Percentiles rank a stretch among this genome's conserved stretches.
Evolutionary conservation across 208 protist genomes (phyloP).

Genomic region (Leishmania aethiopica): DNA sequence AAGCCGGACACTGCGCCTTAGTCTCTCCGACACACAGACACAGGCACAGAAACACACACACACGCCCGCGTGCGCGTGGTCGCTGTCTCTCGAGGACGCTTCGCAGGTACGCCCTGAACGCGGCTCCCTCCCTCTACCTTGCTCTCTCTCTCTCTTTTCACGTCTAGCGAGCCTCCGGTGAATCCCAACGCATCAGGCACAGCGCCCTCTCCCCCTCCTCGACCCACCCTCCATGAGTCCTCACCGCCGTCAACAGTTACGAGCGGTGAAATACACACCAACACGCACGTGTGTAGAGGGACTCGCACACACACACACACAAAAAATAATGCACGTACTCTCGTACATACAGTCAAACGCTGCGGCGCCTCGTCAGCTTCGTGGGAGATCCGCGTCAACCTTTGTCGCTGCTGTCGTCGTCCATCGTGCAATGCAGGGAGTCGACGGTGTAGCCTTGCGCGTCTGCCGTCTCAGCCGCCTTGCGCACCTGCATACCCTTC

Average conservation of each 20-base stretch:
- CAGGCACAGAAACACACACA: not conserved
- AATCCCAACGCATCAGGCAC: not conserved
- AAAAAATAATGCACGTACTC: not conserved
- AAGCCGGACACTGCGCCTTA: not conserved
- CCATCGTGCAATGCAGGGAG: conserved; percentile 48
- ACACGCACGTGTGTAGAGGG: not conserved
- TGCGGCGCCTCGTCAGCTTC: too few species aligned
- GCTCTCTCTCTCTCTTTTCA: not conserved
- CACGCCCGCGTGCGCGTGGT: too few species aligned
- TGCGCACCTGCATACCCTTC: conserved; percentile 77
- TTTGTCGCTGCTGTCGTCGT: conserved; percentile 28
- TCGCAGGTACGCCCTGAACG: too few species aligned
- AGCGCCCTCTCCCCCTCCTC: not conserved
- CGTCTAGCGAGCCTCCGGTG: not conserved
- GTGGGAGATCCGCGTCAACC: not conserved
- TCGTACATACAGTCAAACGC: not conserved
- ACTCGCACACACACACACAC: not conserved
- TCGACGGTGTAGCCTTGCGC: conserved; percentile 82
- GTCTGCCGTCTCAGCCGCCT: conserved; percentile 60
- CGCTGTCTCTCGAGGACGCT: too few species aligned
- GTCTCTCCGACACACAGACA: not conserved
- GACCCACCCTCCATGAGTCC: not conserved
- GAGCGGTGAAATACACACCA: not conserved
- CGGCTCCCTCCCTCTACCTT: not conserved
- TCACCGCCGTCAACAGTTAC: not conserved